These are phyloP conservation scores for Fusarium ramigenum DNA, from an alignment of 2,329 filamentous ascomycete genomes.

Conservation along the genomic window DNA sequence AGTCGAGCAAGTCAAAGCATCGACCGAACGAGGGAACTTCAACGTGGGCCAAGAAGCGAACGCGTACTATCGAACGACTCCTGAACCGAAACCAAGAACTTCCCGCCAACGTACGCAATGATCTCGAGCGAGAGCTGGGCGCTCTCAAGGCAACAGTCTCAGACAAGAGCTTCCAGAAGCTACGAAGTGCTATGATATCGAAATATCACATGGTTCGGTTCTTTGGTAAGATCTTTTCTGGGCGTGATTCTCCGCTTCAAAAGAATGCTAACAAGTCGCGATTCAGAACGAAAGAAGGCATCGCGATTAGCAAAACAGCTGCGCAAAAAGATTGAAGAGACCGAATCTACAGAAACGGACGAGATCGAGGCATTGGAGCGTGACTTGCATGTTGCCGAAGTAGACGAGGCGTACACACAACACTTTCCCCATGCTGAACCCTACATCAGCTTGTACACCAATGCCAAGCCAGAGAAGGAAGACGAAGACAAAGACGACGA, in stretches of 20 bases:
- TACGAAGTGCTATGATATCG: conserved; percentile 74
- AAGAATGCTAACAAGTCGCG: conserved; percentile 15
- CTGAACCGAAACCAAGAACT: conserved; percentile 69
- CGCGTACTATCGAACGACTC: conserved; percentile 73
- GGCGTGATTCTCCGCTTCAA: neutral
- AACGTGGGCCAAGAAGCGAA: conserved; percentile 75
- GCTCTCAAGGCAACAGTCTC: conserved; percentile 72
- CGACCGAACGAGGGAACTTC: conserved; percentile 59
- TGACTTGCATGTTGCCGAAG: conserved; percentile 73
- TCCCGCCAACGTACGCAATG: conserved; percentile 72
- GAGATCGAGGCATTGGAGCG: conserved; percentile 62
- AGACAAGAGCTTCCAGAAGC: conserved; percentile 67
- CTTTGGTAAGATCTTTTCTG: conserved; percentile 67
- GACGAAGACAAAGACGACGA: conserved; percentile 48
- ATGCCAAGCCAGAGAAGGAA: conserved; percentile 46
- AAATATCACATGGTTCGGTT: conserved; percentile 88
- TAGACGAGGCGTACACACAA: conserved; percentile 79
- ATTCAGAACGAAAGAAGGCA: conserved; percentile 76
- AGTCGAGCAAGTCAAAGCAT: conserved; percentile 50
- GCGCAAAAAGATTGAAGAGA: conserved; percentile 63
- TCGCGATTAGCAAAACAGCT: conserved; percentile 72
- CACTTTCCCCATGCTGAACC: conserved; percentile 76
- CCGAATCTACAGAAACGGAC: conserved; percentile 62
- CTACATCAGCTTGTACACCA: conserved; percentile 72
- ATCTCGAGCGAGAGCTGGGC: conserved; percentile 77